These are phyloP conservation scores for Wickerhamomyces tratensis DNA, from an alignment of 805 yeast species.

Conservation along the genomic window DNA sequence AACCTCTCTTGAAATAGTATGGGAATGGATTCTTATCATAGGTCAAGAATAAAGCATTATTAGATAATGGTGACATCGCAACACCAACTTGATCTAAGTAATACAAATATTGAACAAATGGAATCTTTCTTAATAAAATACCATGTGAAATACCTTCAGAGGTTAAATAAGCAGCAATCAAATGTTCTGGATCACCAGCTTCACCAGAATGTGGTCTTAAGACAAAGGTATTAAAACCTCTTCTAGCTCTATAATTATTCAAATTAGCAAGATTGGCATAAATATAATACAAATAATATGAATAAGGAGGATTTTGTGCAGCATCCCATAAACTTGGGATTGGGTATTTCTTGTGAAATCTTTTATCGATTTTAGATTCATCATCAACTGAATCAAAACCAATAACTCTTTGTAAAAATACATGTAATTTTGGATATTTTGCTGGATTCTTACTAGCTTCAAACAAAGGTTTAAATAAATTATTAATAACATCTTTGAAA, in stretches of 20 bases:
- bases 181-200: constrained; percentile 99
- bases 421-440: constrained; percentile 82
- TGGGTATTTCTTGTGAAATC: constrained; percentile 76
- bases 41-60: constrained; percentile 90
- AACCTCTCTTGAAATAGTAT: constrained; percentile 82
- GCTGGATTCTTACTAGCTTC: constrained; percentile 83
- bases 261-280: constrained; percentile 81
- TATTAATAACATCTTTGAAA: constrained; percentile 70
- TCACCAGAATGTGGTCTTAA: constrained; percentile 98
- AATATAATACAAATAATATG: constrained; percentile 85
- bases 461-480: constrained; percentile 79
- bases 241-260: constrained; percentile 69
- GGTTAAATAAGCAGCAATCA: constrained; percentile 79
- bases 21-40: constrained; percentile 97
- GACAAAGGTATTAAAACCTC: constrained; percentile 84
- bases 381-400: constrained; percentile 99
- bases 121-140: constrained; percentile 83
- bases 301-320: constrained; percentile 88
- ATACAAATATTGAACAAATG: constrained; percentile 88
- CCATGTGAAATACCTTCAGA: constrained; percentile 96
- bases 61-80: constrained; percentile 97
- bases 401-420: constrained; percentile 86
- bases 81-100: constrained; percentile 92
- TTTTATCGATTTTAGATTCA: constrained; percentile 85
- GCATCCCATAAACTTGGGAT: constrained; percentile 77